Base-by-base conservation (phyloP, 169 alveolate genomes). In the Plasmodium malariae region DNA sequence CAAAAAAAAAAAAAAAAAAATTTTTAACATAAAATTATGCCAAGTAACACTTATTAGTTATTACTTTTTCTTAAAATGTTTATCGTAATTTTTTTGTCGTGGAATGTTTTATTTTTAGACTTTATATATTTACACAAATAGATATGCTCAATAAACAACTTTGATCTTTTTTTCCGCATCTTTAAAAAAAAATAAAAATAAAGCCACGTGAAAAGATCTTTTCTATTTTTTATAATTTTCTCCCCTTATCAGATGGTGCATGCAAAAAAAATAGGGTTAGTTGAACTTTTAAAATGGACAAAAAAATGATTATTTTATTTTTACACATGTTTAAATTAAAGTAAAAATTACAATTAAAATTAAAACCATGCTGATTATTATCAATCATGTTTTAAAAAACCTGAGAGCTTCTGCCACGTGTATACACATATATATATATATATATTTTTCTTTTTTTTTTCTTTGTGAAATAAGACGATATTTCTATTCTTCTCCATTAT, bases 231-330 rank as follows among this genome's bases (percentile, higher is more conserved):
- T 70, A 32, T 24, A n/a, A 43, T 43, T 14, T 30, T 5, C 24
- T 57, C 32, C 43, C 62, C n/a, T n/a, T n/a, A 48, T 70, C 24
- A 70, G 14, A 14, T 32, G n/a, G 7, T 70, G 48, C 83, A 70
- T 70, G 83, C 65, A 43, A 48, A 48, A 45, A 70, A 32, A 12
- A 54, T 17, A 69, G 43, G 65, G 63, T 65, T 70, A 43, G 24
- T 48, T 43, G 65, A 70, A 70, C 43, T 21, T 34, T 11, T 26
- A 49, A 26, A 36, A 34, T 40, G 17, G 21, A 11, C 83, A 70
- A 43, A 43, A 34, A 19, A 26, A 51, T 45, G 9, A 11, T 45
- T 45, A n/a, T n/a, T n/a, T n/a, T n/a, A n/a, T n/a, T n/a, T n/a
- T n/a, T n/a, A n/a, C n/a, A n/a, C n/a, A n/a, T n/a, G n/a, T n/a